Evolutionary conservation across 345 rosid genomes (phyloP), one percentile per base, ranked within the genome.

Genomic region (Moricandia arvensis): DNA sequence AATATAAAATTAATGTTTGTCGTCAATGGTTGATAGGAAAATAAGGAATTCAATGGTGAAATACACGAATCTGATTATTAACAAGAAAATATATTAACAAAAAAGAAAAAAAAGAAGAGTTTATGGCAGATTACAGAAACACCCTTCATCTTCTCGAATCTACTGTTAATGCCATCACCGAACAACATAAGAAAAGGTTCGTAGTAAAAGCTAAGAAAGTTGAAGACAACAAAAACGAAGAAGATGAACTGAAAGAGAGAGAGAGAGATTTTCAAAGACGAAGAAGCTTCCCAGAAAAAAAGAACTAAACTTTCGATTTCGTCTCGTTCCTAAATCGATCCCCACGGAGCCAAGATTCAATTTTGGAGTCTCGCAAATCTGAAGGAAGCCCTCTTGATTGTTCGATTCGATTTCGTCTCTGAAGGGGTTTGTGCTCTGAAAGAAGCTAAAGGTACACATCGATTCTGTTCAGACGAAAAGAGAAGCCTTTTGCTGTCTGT

Each of bases 121-220:
- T 64, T 10, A 2, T 3, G 0, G 30, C 37, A 15, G 33, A 16
- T 61, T 8, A 60, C 47, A 11, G 15, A 41, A 43, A 43, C 45
- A 9, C 66, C 65, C 43, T 33, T 8, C 45, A 1, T 10, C 13
- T 47, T 24, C 41, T 10, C 35, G 43, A 80, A 88, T 82, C 86
- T 90, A 85, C 91, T 58, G 30, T 75, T 79, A 74, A 31, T 80
- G 83, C 88, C 88, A 78, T 30, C 79, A 80, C 86, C 80, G 80
- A 60, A 79, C 80, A 71, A 59, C 76, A 37, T 51, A 81, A 75
- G 76, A 55, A 73, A 62, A 62, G 17, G 59, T 66, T 83, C 31
- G 68, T 77, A 35, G 63, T 77, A 35, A 71, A 82, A 77, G 78
- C 57, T 21, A 29, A 73, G 80, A 79, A 49, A 73, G 76, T 67